Evolutionary conservation across 495 filamentous ascomycete genomes (phyloP), one percentile per base, ranked within the genome.

Genomic region (Niebla homalea): DNA sequence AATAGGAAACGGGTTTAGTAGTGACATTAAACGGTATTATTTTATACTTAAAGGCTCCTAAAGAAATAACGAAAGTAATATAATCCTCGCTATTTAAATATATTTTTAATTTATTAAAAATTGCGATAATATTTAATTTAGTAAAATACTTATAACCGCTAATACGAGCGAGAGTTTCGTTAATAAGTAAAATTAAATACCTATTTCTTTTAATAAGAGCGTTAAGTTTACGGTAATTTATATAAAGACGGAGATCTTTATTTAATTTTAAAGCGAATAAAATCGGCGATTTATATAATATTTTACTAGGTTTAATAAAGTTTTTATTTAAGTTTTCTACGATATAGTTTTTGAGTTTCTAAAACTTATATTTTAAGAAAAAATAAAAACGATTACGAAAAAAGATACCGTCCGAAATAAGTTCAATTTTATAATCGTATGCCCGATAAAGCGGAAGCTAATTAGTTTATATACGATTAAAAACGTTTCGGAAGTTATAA

Each of bases 181-280:
- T 41, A 20, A 76, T 72, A 10, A 74, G 39, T 0, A 68, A 71
- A 0, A 77, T 37, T 0, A 67, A 65, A 42, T 75, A 73, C 1
- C 57, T 26, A 37, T 78, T 64, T 49, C 71, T 72, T 2, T 51
- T 48, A 8, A 29, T 48, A 1, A 48, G 6, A 11, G 10, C 18
- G 10, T 49, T 49, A 16, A 49, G 47, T 2, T 41, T 49, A 2
- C 35, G 47, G 26, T 41, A 49, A n/a, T 41, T 21, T 18, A 49
- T 20, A 22, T 20, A 49, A 10, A 49, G 25, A 18, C 46, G 15
- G 1, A 49, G 32, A 11, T 19, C 26, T 5, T 36, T 16, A 19
- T 22, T 36, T 1, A 5, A 4, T 37, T 49, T 49, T 16, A 12
- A n/a, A 3, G 16, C 35, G 25, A 49, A 49, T 0, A 49, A 37